These are phyloP conservation scores for Hamamelis virginiana DNA, from an alignment of 164 flowering plant species.

Conservation along the genomic window DNA sequence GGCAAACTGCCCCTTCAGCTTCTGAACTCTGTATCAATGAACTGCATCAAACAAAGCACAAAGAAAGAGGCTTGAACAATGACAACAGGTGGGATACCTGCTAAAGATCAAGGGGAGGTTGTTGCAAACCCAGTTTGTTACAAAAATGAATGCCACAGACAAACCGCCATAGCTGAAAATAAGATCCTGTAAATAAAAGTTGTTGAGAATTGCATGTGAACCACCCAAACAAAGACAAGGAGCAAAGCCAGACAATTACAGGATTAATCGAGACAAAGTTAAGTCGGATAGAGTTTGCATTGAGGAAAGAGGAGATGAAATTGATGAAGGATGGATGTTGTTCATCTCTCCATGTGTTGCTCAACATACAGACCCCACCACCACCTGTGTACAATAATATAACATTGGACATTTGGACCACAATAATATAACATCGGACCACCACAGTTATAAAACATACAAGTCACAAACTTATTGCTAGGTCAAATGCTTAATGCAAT, in stretches of 20 bases:
- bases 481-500: background rate
- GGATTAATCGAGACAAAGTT: conserved; percentile 76
- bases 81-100: conserved; percentile 43
- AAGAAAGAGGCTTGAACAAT: conserved; percentile 2
- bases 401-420: too few species aligned
- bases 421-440: background rate
- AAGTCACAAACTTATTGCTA: background rate
- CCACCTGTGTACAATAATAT: conserved; percentile 37
- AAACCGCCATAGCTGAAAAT: conserved; percentile 92
- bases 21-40: conserved; percentile 53
- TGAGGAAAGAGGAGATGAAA: conserved; percentile 74
- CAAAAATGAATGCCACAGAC: conserved; percentile 86
- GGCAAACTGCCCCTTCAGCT: conserved; percentile 76
- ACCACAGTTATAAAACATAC: background rate
- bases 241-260: conserved; percentile 33
- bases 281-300: conserved; percentile 71
- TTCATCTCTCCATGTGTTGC: conserved; percentile 68
- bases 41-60: conserved; percentile 11
- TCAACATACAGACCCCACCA: conserved; percentile 88
- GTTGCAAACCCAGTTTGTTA: conserved; percentile 60
- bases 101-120: conserved; percentile 34
- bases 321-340: conserved; percentile 75
- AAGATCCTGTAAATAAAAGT: conserved; percentile 63
- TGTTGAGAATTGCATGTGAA: background rate
- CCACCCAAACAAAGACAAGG: background rate